Evolutionary conservation across 1,284 basidiomycete species (phyloP).

Genomic region (Lentinus polychrous): DNA sequence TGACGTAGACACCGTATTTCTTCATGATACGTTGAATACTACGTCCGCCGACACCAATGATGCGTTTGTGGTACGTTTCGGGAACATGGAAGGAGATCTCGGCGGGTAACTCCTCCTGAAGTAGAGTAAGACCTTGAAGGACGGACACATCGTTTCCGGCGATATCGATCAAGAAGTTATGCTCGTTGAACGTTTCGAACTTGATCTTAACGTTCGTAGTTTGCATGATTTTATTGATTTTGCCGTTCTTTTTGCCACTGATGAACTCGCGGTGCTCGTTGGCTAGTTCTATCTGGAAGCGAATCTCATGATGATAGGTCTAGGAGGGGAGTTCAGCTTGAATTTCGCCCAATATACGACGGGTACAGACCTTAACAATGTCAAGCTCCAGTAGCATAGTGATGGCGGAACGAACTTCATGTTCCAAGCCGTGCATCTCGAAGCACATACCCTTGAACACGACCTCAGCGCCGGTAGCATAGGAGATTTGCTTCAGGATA

Average conservation of each 20-base stretch:
- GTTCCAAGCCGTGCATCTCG: constrained; percentile 94
- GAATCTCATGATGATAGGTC: constrained; percentile 94
- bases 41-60: constrained; percentile 97
- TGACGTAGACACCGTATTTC: constrained; percentile 98
- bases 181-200: constrained; percentile 98
- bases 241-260: constrained; percentile 96
- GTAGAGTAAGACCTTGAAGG: constrained; percentile 80
- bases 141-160: constrained; percentile 78
- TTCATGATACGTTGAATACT: constrained; percentile 99
- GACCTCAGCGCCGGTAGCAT: constrained; percentile 86
- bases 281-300: constrained; percentile 97
- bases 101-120: constrained; percentile 97
- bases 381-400: constrained; percentile 87
- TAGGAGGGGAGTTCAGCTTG: constrained; percentile 23
- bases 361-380: constrained; percentile 68
- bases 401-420: constrained; percentile 85
- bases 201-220: constrained; percentile 96
- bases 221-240: constrained; percentile 99
- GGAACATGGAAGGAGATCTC: constrained; percentile 99
- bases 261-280: constrained; percentile 99
- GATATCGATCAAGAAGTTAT: constrained; percentile 97
- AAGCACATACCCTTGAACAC: constrained; percentile 98
- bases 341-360: background rate
- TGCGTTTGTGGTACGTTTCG: constrained; percentile 97
- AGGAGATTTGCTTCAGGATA: constrained; percentile 83